These are phyloP conservation scores for Thelonectria rubi DNA, from an alignment of 2,329 filamentous ascomycete species.

Conservation along the genomic window DNA sequence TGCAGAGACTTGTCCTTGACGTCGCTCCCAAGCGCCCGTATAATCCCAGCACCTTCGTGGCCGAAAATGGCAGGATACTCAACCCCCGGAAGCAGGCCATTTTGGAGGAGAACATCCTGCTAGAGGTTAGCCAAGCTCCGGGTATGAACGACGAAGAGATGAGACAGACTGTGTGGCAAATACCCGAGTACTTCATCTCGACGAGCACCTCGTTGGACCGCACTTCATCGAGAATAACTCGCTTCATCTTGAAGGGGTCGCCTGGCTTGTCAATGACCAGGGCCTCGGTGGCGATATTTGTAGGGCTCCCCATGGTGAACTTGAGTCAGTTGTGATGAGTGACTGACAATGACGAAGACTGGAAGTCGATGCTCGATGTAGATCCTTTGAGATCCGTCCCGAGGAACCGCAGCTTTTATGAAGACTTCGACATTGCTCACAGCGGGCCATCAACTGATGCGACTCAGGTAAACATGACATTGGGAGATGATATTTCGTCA, in stretches of 20 bases:
- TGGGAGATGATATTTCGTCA: conserved; percentile 1
- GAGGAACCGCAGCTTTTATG: neutral
- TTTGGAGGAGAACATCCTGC: conserved; percentile 20
- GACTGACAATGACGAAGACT: neutral
- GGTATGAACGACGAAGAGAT: neutral
- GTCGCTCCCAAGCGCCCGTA: conserved; percentile 10
- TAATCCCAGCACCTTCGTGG: conserved; percentile 22
- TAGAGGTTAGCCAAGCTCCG: neutral
- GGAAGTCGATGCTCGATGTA: neutral
- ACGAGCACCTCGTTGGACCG: conserved; percentile 23
- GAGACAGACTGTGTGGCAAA: conserved; percentile 19
- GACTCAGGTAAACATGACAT: neutral
- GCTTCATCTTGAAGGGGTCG: conserved; percentile 17
- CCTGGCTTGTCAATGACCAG: conserved; percentile 20
- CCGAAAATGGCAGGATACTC: conserved; percentile 27
- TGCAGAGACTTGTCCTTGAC: conserved; percentile 19
- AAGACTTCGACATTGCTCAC: neutral
- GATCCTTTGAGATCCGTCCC: neutral
- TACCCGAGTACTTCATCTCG: conserved; percentile 28
- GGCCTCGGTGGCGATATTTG: conserved; percentile 18
- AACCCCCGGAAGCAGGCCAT: conserved; percentile 17
- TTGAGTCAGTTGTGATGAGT: neutral
- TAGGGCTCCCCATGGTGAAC: neutral
- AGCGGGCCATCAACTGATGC: neutral
- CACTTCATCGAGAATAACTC: conserved; percentile 22